Evolutionary conservation across 2,329 filamentous ascomycete genomes (phyloP), one percentile per base, ranked within the genome.

Genomic region (Chaetoscypha palmicola): DNA sequence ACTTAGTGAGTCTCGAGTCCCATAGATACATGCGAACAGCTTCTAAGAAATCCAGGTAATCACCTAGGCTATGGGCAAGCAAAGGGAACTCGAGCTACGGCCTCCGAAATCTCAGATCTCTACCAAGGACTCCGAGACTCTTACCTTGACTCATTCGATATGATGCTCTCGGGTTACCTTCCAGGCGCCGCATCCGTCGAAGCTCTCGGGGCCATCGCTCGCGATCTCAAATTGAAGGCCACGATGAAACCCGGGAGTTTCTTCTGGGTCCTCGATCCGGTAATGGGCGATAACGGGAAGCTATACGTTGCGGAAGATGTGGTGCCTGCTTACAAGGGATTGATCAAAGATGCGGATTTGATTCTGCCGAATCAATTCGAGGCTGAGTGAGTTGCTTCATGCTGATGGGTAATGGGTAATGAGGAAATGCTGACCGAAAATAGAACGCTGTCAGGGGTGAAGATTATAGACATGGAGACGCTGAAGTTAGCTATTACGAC

Each of bases 331-430:
- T 98, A 97, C 65, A 91, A 88, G 66, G 72, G 72, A 19, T 71
- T 95, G 45, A 70, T 97, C 17, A 74, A 74, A 26, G 75, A 91
- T 57, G 91, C 92, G 2, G 92, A 98, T 64, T 65, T 98, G 54
- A 94, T 98, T 44, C 68, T 97, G 12, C 92, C 92, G 3, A 98
- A 98, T 62, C 91, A 97, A 57, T 98, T 96, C 55, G 92, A 98
- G 69, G 88, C 90, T 33, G 91, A 98, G 87, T 94, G 70, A 55
- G 81, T 67, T 33, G 41, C 16, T 26, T 10, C 37, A 10, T 31
- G 5, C 21, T 10, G 21, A 28, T 4, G 12, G 4, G 17, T 10
- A 16, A 14, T 14, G 30, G 17, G 35, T 24, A 10, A 12, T 20
- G 11, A 16, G 16, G 19, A 31, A 32, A 11, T 37, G 44, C 51